Conservation (phyloP, 2,329 filamentous ascomycete genomes). For the Talaromyces sp. region DNA sequence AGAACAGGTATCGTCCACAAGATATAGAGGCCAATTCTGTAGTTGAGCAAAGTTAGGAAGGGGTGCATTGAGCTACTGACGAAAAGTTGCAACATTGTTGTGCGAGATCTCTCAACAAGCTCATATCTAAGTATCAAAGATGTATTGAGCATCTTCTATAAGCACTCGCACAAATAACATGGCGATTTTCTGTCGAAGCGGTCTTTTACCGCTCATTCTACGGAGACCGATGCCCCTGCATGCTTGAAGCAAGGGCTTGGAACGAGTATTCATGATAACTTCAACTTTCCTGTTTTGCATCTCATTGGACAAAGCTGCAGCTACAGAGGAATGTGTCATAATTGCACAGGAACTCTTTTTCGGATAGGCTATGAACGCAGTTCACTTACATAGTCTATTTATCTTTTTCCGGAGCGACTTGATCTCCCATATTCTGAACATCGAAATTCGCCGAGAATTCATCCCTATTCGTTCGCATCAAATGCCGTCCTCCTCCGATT, state of each 20-base stretch:
- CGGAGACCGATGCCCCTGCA: neutral
- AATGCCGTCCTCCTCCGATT: neutral
- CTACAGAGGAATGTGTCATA: neutral
- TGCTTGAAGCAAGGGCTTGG: neutral
- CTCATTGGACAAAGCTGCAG: neutral
- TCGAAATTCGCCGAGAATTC: neutral
- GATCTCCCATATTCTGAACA: neutral
- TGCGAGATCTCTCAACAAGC: neutral
- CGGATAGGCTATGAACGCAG: neutral
- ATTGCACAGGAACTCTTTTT: neutral
- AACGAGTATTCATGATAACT: neutral
- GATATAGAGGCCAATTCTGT: neutral
- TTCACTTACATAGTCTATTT: neutral
- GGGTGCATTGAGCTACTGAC: neutral
- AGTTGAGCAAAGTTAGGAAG: neutral
- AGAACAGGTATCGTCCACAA: neutral
- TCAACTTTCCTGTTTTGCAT: neutral
- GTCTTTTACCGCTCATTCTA: neutral
- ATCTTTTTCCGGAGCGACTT: neutral
- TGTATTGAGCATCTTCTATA: neutral
- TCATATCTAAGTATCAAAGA: neutral
- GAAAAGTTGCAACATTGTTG: neutral
- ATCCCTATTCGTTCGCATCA: neutral
- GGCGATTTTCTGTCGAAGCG: neutral
- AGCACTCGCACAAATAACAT: neutral